Evolutionary conservation across 2,329 filamentous ascomycete genomes (phyloP).

Genomic region (Aspergillus japonicus): DNA sequence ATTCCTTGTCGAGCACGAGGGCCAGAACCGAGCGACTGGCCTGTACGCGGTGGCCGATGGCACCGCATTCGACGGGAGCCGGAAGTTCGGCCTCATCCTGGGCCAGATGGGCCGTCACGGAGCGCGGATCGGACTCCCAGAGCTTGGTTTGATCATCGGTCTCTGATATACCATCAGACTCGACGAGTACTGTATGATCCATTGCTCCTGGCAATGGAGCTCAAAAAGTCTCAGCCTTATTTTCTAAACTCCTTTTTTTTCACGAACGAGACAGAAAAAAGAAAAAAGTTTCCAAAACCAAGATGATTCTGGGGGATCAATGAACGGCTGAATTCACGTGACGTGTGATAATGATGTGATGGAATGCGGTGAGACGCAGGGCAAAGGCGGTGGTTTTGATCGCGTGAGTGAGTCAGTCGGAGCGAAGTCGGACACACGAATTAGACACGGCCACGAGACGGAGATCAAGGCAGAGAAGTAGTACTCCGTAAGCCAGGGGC

Average conservation of each 20-base stretch:
- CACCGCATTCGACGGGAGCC: conserved; percentile 33
- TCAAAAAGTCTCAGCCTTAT: conserved; percentile 22
- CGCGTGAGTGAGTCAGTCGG: not conserved
- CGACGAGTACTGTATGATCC: conserved; percentile 31
- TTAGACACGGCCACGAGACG: not conserved
- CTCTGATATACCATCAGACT: conserved; percentile 37
- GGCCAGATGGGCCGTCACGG: conserved; percentile 18
- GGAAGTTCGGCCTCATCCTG: conserved; percentile 19
- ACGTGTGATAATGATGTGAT: conserved; percentile 5
- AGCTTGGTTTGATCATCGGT: conserved; percentile 35
- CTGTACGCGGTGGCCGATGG: conserved; percentile 43
- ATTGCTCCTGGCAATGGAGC: conserved; percentile 24
- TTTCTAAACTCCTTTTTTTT: not conserved
- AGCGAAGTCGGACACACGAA: not conserved
- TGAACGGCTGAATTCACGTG: conserved; percentile 10
- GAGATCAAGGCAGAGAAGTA: not conserved
- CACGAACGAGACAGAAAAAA: no score
- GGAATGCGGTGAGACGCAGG: not conserved
- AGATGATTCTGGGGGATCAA: conserved; percentile 3
- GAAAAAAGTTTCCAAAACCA: not conserved
- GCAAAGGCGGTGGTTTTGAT: not conserved
- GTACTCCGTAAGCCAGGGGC: not conserved
- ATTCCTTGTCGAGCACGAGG: conserved; percentile 74
- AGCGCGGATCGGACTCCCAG: conserved; percentile 32
- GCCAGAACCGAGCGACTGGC: conserved; percentile 58